Percentiles rank a stretch among this genome's conserved stretches.
These are phyloP conservation scores for Carnegiea gigantea DNA, from an alignment of 179 eudicot species.

Conservation along the genomic window DNA sequence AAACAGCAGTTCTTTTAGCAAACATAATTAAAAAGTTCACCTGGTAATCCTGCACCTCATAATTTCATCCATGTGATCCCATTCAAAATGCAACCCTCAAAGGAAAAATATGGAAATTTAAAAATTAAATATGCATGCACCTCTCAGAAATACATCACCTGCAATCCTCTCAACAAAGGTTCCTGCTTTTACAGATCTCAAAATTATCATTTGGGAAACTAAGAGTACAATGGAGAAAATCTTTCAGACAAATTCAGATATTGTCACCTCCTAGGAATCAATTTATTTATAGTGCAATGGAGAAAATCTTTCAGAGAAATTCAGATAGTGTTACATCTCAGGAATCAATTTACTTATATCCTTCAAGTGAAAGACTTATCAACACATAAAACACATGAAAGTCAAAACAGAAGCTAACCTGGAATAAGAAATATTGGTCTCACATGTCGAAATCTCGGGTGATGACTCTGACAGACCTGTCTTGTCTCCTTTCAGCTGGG, in stretches of 20 bases:
- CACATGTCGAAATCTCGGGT: slow-evolving; percentile 68
- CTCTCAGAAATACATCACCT: neutral
- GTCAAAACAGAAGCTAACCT: slow-evolving; percentile 41
- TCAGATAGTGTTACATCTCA: neutral
- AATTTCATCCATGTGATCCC: neutral
- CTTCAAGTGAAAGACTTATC: neutral
- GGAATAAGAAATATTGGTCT: slow-evolving; percentile 52
- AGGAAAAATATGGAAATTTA: neutral
- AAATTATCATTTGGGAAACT: neutral
- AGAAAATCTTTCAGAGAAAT: neutral
- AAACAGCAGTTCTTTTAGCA: neutral
- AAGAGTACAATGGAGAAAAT: neutral
- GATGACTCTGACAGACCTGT: slow-evolving; percentile 65
- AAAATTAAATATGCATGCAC: neutral
- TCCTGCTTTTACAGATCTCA: neutral
- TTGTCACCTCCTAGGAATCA: no score
- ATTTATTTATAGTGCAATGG: neutral
- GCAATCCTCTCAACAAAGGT: neutral
- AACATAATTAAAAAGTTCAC: neutral
- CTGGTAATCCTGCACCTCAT: neutral
- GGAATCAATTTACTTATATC: neutral
- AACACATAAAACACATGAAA: no score
- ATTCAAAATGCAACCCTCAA: neutral
- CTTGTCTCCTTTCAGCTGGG: slow-evolving; percentile 40
- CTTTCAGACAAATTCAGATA: neutral